Evolutionary conservation across 495 filamentous ascomycete species (phyloP), one percentile per base, ranked within the genome.

Genomic region (Penicillium coffeae): DNA sequence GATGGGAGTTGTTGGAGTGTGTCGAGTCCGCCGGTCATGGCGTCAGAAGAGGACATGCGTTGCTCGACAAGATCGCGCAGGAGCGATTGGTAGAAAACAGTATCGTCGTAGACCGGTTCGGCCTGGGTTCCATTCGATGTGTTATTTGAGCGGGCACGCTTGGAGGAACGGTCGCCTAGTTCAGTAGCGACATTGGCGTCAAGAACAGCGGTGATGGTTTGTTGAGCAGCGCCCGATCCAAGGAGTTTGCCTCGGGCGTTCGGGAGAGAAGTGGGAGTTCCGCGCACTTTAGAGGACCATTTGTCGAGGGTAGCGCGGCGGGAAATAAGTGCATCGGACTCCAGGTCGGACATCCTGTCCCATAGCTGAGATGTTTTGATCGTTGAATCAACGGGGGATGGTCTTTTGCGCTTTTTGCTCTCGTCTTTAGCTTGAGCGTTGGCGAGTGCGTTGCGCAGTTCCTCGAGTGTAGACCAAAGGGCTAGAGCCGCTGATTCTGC

Each of bases 1-100:
- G 63, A 64, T 1, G 67, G 64, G 9, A 64, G 53, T 48, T 62
- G 68, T 35, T 71, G 63, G 35, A 74, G 51, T 3, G 63, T 66
- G 37, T 75, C 72, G 16, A 75, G 53, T 14, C 77, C 52, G 51
- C 66, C 73, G 33, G 72, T 67, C 43, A 75, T 68, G 2, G 70
- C 68, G 19, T 72, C 73, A 8, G 71, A 62, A 12, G 64, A 68
- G 20, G 71, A 65, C 67, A 87, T 85, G 43, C 90, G 82, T 60
- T 89, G 86, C 55, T 94, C 88, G 22, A 98, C 88, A 1, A 98
- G 80, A 51, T 96, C 90, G 51, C 95, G 93, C 13, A 98, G 79
- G 7, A 95, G 77, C 7, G 89, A 75, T 60, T 93, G 87, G 73
- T 98, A 98, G 70, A 97, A 95, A 62, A 90, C 82, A 7, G 87